phyloP scores from a whole-genome alignment of 805 yeast genomes.

The Candida manassasensis region DNA sequence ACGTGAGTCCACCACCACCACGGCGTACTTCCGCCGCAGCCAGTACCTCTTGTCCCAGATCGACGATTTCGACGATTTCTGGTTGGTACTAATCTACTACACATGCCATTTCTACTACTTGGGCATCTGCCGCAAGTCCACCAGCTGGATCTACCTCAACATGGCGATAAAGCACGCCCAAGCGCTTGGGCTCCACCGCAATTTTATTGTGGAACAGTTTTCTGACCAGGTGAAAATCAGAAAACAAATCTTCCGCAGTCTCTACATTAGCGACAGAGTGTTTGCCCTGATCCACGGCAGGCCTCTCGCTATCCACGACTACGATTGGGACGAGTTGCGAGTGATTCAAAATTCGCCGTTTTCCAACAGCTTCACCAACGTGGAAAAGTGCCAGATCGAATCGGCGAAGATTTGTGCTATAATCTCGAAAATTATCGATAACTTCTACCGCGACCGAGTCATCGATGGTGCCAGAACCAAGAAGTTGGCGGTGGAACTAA shows the following conservation, averaged over 20 bases:
- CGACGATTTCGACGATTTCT: slow-evolving; percentile 36
- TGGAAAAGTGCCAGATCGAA: slow-evolving; percentile 19
- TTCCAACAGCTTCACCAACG: slow-evolving; percentile 8
- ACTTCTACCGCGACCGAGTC: slow-evolving; percentile 27
- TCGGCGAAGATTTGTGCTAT: slow-evolving; percentile 23
- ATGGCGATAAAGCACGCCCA: slow-evolving; percentile 40
- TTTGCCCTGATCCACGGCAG: slow-evolving; percentile 34
- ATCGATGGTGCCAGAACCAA: slow-evolving; percentile 27
- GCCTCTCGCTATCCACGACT: slow-evolving; percentile 29
- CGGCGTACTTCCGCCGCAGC: slow-evolving; percentile 32
- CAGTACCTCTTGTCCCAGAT: slow-evolving; percentile 23
- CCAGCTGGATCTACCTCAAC: slow-evolving; percentile 43
- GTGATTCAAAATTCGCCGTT: slow-evolving; percentile 7
- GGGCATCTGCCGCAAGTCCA: slow-evolving; percentile 32
- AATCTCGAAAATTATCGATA: slow-evolving; percentile 25
- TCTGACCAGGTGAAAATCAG: slow-evolving; percentile 7
- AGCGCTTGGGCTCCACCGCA: slow-evolving; percentile 37
- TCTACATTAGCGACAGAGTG: slow-evolving; percentile 31
- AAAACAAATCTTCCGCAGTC: slow-evolving; percentile 10
- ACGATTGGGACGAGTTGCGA: slow-evolving; percentile 35
- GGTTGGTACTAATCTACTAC: slow-evolving; percentile 40
- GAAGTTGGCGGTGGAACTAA: slow-evolving; percentile 31
- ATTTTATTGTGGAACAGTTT: slow-evolving; percentile 28
- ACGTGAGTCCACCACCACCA: slow-evolving; percentile 20
- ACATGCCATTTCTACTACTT: slow-evolving; percentile 39